Evolutionary conservation across 305 asterid species (phyloP).

Genomic region (Fraxinus xanthoxyloides): DNA sequence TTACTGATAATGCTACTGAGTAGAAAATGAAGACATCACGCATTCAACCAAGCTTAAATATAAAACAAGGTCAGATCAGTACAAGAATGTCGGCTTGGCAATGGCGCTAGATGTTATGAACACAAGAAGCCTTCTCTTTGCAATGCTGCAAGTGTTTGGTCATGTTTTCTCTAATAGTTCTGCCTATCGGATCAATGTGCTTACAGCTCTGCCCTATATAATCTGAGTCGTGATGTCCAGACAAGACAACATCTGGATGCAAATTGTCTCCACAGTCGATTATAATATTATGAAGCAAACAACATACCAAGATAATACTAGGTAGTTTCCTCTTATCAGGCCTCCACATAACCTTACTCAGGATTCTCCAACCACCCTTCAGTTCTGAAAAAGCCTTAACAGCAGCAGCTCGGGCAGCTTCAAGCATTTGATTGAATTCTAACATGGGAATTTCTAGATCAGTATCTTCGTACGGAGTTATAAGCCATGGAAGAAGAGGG

Average conservation of each 20-base stretch:
- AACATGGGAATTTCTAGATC: constrained; percentile 26
- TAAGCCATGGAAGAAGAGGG: constrained; percentile 94
- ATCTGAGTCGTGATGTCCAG: constrained; percentile 62
- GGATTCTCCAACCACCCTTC: constrained; percentile 95
- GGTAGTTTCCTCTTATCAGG: constrained; percentile 90
- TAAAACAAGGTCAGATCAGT: not conserved
- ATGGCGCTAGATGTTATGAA: not conserved
- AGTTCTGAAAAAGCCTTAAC: constrained; percentile 63
- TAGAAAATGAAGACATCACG: not conserved
- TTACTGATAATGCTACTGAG: not conserved
- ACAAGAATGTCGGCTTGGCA: not conserved
- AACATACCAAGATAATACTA: constrained; percentile 79
- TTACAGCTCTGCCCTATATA: constrained; percentile 57
- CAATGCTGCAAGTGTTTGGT: constrained; percentile 35
- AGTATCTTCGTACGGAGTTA: constrained; percentile 57
- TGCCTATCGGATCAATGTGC: constrained; percentile 61
- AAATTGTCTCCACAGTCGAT: constrained; percentile 77
- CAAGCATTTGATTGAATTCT: constrained; percentile 50
- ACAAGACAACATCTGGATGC: constrained; percentile 56
- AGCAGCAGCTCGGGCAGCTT: constrained; percentile 53
- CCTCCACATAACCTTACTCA: constrained; percentile 95
- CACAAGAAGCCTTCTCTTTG: constrained; percentile 25
- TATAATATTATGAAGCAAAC: constrained; percentile 81
- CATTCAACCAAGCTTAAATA: not conserved
- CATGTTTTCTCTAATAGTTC: constrained; percentile 50